Base-by-base conservation (phyloP, 768 basidiomycete genomes). In the Boletus eberwhitei region DNA sequence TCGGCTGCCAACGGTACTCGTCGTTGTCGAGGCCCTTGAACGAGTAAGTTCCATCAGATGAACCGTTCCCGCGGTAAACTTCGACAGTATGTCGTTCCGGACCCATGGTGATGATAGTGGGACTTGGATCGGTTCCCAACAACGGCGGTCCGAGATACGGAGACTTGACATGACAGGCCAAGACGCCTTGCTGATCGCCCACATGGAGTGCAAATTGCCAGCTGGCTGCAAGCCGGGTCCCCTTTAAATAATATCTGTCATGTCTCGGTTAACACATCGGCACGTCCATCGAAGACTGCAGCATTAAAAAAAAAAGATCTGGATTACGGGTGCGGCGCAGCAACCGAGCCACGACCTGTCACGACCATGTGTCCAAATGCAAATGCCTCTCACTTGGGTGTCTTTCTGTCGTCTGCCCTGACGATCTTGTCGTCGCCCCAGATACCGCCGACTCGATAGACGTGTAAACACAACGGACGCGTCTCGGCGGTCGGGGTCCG, bases 341-440 rank as follows among this genome's bases (percentile, higher is more conserved):
- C n/a, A n/a, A 26, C 24, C 24, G 24, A 26, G 24, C 24, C 24
- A 26, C 26, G n/a, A 21, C 22, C 24, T 29, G 8, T 29, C 32
- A 11, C 32, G 32, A 14, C 8, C 5, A 26, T 26, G 8, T 29
- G 8, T 19, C 22, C 5, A 35, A 4, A 39, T 34, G 38, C 13
- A 32, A 32, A 11, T 29, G 22, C 34, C 63, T 53, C 54, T 58
- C 48, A 71, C 69, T 58, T 62, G 22, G 52, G 56, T 7, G 71
- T 72, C 32, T 19, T 54, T 35, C 50, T 52, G 42, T 71, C 69
- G 42, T 71, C 69, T 6, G 45, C 66, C 42, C 52, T 62, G 55
- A 71, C 40, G 45, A 71, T 52, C 53, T 55, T 70, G 51, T 69
- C 64, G 22, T 72, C 65, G 19, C 63, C 49, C 56, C 67, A 67